Conservation (phyloP, 768 basidiomycete genomes). For the Naganishia vishniacii region DNA sequence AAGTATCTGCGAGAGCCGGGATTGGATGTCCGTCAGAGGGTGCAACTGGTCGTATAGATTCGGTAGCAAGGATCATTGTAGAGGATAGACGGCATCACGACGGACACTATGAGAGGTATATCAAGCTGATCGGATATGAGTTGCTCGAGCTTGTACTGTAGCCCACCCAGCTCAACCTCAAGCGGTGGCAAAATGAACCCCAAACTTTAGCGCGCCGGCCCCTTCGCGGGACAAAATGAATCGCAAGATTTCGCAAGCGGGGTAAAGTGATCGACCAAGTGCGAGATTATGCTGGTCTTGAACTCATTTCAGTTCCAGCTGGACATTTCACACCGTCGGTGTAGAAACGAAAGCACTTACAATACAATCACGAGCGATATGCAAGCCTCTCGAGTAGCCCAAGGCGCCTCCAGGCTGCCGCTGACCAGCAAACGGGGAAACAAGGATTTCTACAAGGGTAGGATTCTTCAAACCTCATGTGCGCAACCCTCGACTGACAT, state of each 20-base stretch:
- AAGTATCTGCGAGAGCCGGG: slow-evolving; percentile 33
- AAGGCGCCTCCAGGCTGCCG: slow-evolving; percentile 66
- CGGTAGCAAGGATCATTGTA: too few relatives aligned
- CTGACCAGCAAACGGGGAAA: slow-evolving; percentile 82
- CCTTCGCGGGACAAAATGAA: neutral
- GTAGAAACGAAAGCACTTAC: too few relatives aligned
- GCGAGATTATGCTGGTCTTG: neutral
- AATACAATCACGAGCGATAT: slow-evolving; percentile 30
- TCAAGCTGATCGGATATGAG: neutral
- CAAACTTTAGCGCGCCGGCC: neutral
- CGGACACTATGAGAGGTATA: neutral
- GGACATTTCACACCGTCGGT: too few relatives aligned
- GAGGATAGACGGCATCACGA: too few relatives aligned
- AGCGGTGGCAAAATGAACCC: too few relatives aligned
- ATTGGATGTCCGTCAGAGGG: slow-evolving; percentile 27
- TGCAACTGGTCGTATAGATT: neutral
- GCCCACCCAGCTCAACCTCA: too few relatives aligned
- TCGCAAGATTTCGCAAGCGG: neutral
- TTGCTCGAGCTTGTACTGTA: neutral
- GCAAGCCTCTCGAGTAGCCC: slow-evolving; percentile 37
- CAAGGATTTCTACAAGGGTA: slow-evolving; percentile 96
- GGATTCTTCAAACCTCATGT: slow-evolving; percentile 19
- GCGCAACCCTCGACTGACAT: neutral
- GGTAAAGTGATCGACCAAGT: neutral
- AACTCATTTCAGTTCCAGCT: neutral